Evolutionary conservation across 164 flowering plant species (phyloP).

Genomic region (Sedum album): DNA sequence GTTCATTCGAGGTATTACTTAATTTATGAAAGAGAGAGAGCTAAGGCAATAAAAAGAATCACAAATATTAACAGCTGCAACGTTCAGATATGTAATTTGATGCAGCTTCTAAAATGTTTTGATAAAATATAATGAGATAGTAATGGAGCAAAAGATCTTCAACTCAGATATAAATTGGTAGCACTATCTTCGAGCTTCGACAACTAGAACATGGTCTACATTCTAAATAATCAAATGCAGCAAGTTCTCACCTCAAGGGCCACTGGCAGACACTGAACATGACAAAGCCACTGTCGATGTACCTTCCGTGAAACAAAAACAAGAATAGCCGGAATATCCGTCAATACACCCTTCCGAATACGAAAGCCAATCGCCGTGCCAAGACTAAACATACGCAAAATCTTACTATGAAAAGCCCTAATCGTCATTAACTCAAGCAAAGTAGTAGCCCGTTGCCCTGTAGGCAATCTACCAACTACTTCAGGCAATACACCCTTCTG

Average conservation of each 20-base stretch:
- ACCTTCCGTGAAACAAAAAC: conserved; percentile 91
- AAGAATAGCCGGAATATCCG: conserved; percentile 84
- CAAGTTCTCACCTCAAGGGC: conserved; percentile 59
- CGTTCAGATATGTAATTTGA: background rate
- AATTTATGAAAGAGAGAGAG: conserved; percentile 1
- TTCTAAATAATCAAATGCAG: background rate
- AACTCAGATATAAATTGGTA: background rate
- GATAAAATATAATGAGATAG: background rate
- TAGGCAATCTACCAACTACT: conserved; percentile 54
- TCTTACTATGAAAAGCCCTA: conserved; percentile 91
- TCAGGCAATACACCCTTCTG: conserved; percentile 82
- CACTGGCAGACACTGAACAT: conserved; percentile 61
- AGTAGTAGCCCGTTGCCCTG: conserved; percentile 82
- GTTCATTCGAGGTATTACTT: conserved; percentile 14
- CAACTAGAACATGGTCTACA: too few relatives aligned
- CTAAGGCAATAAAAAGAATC: background rate
- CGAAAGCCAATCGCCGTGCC: conserved; percentile 91
- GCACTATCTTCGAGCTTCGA: too few relatives aligned
- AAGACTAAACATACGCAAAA: conserved; percentile 75
- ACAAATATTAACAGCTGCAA: background rate
- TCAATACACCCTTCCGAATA: conserved; percentile 58
- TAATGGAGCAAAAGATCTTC: background rate
- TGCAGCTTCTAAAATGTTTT: background rate
- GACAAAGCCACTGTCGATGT: conserved; percentile 78
- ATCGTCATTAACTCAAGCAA: conserved; percentile 93